phyloP scores from a whole-genome alignment of 352 stramenopile species.

The Saprolegnia parasitica region DNA sequence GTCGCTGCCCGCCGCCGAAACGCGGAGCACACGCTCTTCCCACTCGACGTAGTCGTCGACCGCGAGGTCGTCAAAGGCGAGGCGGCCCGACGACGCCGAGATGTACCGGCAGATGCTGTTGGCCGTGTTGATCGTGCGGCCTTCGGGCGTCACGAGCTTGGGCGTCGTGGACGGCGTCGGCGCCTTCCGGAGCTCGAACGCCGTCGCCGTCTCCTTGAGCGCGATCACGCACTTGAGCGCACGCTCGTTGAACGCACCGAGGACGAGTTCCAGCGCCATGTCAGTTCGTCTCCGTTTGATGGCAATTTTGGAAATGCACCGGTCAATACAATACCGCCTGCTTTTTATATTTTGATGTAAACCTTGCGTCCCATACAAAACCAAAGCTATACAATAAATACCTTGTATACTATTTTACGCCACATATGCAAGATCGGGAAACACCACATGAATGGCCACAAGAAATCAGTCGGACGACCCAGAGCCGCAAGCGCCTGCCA shows the following conservation, averaged over 20 bases:
- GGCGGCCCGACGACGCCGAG: conserved; percentile 34
- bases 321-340: background rate
- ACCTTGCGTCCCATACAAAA: background rate
- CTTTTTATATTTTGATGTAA: background rate
- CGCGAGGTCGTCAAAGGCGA: conserved; percentile 65
- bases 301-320: conserved; percentile 5
- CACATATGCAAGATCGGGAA: background rate
- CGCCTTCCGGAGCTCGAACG: conserved; percentile 44
- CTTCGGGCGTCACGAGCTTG: conserved; percentile 53
- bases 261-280: conserved; percentile 4
- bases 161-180: conserved; percentile 40
- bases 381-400: background rate
- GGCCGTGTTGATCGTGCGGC: conserved; percentile 63
- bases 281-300: conserved; percentile 17
- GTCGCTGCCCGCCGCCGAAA: conserved; percentile 44
- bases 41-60: conserved; percentile 83
- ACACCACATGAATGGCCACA: background rate
- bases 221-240: conserved; percentile 82
- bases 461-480: background rate
- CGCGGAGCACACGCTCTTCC: conserved; percentile 57
- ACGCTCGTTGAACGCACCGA: conserved; percentile 41
- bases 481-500: background rate
- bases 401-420: background rate
- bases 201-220: conserved; percentile 44
- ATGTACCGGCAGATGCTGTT: conserved; percentile 78